These are phyloP conservation scores for Kockovaella imperatae DNA, from an alignment of 768 basidiomycete genomes.

Conservation along the genomic window DNA sequence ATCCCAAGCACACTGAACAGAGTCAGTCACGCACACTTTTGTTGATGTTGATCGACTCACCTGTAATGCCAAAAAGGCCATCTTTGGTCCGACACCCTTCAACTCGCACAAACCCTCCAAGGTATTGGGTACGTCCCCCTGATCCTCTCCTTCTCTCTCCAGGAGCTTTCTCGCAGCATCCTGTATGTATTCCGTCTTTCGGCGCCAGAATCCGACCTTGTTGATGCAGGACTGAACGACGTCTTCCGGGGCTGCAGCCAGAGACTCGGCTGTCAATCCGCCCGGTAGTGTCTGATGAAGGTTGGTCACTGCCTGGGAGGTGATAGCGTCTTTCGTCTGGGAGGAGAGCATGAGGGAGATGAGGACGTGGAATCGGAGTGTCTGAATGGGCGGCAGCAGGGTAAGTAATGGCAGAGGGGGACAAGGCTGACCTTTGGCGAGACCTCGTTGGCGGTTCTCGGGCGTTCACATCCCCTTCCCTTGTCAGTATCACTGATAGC, in stretches of 20 bases:
- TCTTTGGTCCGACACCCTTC: constrained; percentile 90
- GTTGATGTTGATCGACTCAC: no score
- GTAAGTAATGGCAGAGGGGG: constrained; percentile 6
- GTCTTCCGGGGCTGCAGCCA: constrained; percentile 58
- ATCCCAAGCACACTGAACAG: constrained; percentile 5
- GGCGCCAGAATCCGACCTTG: constrained; percentile 88
- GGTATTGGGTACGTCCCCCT: constrained; percentile 79
- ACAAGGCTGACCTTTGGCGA: constrained; percentile 25
- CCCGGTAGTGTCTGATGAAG: constrained; percentile 69
- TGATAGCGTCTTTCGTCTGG: constrained; percentile 89
- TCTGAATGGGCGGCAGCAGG: constrained; percentile 57
- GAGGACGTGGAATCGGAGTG: constrained; percentile 70
- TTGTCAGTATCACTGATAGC: not conserved
- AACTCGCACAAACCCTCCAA: constrained; percentile 79
- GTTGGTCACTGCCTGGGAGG: constrained; percentile 66
- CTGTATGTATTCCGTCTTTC: constrained; percentile 68
- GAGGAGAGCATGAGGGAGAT: constrained; percentile 92
- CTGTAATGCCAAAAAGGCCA: constrained; percentile 80
- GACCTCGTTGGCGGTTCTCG: constrained; percentile 16
- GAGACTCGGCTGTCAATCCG: constrained; percentile 62
- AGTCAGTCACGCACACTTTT: not conserved
- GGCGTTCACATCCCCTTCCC: constrained; percentile 41
- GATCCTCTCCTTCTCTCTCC: constrained; percentile 49
- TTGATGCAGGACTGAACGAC: constrained; percentile 67
- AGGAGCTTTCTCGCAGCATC: constrained; percentile 61